Base-by-base conservation (phyloP, 148 eudicot genomes). In the Fallopia convolvulus region DNA sequence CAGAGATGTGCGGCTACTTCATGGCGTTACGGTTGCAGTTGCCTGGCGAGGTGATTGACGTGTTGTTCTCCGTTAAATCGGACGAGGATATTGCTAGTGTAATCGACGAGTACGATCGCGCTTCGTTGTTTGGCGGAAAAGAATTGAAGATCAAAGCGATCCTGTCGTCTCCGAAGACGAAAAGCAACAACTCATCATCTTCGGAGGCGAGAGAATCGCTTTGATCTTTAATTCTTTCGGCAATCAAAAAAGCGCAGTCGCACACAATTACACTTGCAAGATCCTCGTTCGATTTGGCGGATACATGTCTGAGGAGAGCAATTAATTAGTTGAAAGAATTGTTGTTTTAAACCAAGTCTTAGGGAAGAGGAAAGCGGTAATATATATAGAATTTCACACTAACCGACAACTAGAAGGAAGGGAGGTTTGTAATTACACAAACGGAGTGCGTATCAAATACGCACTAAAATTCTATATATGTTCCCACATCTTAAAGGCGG, bases 1-100 rank as follows among this genome's bases (percentile, higher is more conserved):
- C 81, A 1, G 92, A 92, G 53, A 78, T 87, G 30, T 88, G 96
- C 70, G 90, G 92, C 9, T 85, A 79, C 41, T 77, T 92, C 2
- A 84, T 84, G 81, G 79, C 33, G 33, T 76, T 94, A n/a, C 90
- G 85, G 44, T 92, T 96, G 49, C 90, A 92, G 33, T 61, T 94
- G 14, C 99, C 99, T 8, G 79, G 5, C 26, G 96, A 94, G 70
- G 99, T 92, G 72, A 81, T 94, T 18, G 99, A 94, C 56, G 85
- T 89, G 17, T 74, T 94, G 79, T 80, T 94, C 15, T 81, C 97
- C 2, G 77, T 92, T 63, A 89, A 84, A 33, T 84, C 85, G 6
- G 90, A 92, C 32, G 98, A 92, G 21, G 98, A 94, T 40, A 87
- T 94, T 0, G 70, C 76, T 6, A 83, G 70, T 20, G 70, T 92